Base-by-base conservation (phyloP, 2,329 filamentous ascomycete genomes). In the Trichoderma semiorbis region DNA sequence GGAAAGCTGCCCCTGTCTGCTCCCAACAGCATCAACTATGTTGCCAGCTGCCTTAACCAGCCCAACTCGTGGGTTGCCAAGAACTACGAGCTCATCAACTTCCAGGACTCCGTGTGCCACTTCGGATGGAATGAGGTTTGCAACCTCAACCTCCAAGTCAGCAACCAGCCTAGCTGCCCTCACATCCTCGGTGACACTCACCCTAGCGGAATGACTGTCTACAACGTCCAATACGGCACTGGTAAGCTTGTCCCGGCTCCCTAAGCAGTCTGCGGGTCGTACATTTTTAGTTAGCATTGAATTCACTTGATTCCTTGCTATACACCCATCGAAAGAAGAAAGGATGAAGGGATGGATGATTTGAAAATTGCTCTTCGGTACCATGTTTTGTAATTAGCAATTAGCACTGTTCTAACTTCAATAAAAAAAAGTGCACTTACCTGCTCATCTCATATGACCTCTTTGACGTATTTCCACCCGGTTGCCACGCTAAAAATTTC, bases 21-120 rank as follows among this genome's bases (percentile, higher is more conserved):
- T 3, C 77, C 86, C 76, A 89, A 89, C 83, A 86, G 84, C 80
- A 88, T 89, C 82, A 85, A 86, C 80, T 88, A 83, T 74, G 76
- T 88, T 8, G 77, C 83, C 66, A 81, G 80, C 72, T 88, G 87
- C 78, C 79, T 87, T 14, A 78, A 77, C 16, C 75, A 84, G 74
- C 76, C 80, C 43, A 78, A 81, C 75, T 87, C 81, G 80, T 89
- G 84, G 83, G 84, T 88, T 58, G 86, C 81, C 72, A 79, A 84
- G 75, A 88, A 89, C 80, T 80, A 87, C 78, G 78, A 82, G 63
- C 81, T 88, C 21, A 84, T 83, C 80, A 89, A 90, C 80, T 85
- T 89, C 64, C 79, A 81, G 70, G 86, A 89, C 77, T 76, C 84
- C 47, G 77, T 82, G 53, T 88, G 87, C 81, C 79, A 83, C 30